Evolutionary conservation across 2,329 filamentous ascomycete genomes (phyloP).

Genomic region (Aspergillus sp.): DNA sequence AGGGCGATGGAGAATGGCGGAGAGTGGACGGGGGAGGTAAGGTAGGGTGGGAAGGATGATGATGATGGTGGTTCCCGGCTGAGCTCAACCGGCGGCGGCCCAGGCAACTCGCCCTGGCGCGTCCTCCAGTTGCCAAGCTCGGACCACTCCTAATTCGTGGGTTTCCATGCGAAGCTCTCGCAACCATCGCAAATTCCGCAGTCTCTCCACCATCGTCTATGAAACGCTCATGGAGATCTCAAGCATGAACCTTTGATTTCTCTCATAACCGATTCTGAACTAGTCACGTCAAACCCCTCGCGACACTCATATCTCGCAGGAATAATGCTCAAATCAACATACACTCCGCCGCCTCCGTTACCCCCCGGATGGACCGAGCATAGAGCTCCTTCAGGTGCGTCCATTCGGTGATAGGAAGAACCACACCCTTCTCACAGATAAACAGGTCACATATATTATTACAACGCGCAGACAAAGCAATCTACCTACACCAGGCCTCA

Average conservation of each 20-base stretch:
- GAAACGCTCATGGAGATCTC: background rate
- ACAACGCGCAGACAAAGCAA: conserved; percentile 75
- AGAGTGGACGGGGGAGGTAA: conserved; percentile 18
- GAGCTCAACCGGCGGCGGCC: conserved; percentile 28
- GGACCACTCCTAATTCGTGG: conserved; percentile 27
- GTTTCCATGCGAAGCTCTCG: conserved; percentile 15
- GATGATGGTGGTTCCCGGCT: conserved; percentile 23
- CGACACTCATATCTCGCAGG: background rate
- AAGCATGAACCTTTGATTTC: too few relatives aligned
- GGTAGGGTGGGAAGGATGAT: conserved; percentile 9
- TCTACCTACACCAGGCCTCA: conserved; percentile 84
- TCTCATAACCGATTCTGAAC: too few relatives aligned
- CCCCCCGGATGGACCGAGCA: conserved; percentile 90
- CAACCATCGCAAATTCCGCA: conserved; percentile 15
- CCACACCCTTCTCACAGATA: conserved; percentile 17
- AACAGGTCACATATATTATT: conserved; percentile 80
- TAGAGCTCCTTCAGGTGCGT: conserved; percentile 71
- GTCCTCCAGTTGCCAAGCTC: conserved; percentile 40
- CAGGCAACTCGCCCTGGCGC: conserved; percentile 42
- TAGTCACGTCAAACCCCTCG: background rate
- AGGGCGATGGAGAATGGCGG: conserved; percentile 13
- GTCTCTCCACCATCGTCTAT: background rate
- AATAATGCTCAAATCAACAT: conserved; percentile 74
- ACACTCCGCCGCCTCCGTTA: conserved; percentile 66
- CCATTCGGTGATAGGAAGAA: conserved; percentile 3